Percentiles rank a stretch among this genome's conserved stretches.
These are phyloP conservation scores for Citrus sp. DNA, from an alignment of 345 rosid genomes.

Conservation along the genomic window DNA sequence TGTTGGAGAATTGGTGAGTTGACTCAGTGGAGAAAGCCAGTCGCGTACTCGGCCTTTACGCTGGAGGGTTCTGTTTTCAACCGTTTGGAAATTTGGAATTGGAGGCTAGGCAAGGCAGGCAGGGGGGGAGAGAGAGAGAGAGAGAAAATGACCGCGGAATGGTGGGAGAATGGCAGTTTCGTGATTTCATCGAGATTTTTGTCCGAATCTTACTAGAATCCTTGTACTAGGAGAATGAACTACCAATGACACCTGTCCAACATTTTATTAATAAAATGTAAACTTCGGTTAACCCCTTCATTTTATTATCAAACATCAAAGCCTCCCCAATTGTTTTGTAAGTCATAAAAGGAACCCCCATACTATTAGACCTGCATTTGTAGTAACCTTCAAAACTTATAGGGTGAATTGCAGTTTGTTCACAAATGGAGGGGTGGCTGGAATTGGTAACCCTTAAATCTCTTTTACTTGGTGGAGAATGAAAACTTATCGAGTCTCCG, in stretches of 20 bases:
- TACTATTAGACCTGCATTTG: no score
- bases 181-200: background rate
- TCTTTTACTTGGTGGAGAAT: no score
- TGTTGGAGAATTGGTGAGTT: background rate
- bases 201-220: background rate
- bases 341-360: background rate
- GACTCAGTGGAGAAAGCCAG: background rate
- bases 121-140: background rate
- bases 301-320: background rate
- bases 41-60: background rate
- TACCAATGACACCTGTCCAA: no score
- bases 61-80: background rate
- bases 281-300: background rate
- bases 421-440: no score
- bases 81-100: background rate
- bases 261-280: no score
- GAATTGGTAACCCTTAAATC: no score
- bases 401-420: no score
- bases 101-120: background rate
- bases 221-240: no score
- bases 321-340: background rate
- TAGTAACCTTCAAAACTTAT: no score
- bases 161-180: constrained; percentile 4
- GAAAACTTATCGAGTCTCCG: no score
- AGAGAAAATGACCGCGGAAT: background rate